Evolutionary conservation across 2,329 filamentous ascomycete genomes (phyloP), one percentile per base, ranked within the genome.

Genomic region (Fusarium sp.): DNA sequence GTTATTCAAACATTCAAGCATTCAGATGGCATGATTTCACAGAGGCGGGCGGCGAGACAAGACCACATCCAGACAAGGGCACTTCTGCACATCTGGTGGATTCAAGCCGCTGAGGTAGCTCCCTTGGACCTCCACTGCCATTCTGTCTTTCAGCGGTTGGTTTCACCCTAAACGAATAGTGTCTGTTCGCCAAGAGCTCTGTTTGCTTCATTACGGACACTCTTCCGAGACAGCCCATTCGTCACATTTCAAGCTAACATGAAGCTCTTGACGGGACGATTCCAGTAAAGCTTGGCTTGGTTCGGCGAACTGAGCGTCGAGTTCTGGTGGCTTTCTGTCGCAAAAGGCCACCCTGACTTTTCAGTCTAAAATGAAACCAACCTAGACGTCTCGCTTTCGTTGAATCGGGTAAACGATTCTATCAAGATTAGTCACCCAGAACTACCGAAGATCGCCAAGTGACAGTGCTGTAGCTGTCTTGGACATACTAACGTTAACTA

Each of bases 41-140:
- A 47, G 18, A 43, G 38, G 27, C n/a, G 22, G 30, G 29, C 8
- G 48, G 58, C 49, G 46, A 32, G n/a, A 30, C 30, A 24, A 51
- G 52, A 58, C 18, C 34, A 44, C 40, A 49, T 15, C 24, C 10
- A 24, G 22, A 51, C 44, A 44, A 30, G 53, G 53, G 46, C 24
- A 43, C 20, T 7, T 29, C 32, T 52, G 45, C 34, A 53, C 12
- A 8, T 25, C 40, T 58, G 43, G 40, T 51, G 40, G 53, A 57
- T 64, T 27, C 54, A 48, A 67, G 63, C 67, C 54, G 46, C 67
- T 65, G 58, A 70, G 67, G 67, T 38, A 34, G 43, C 13, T 68
- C 29, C 57, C 58, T 54, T 60, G 53, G 34, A 20, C 34, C 51
- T 38, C 34, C 34, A 38, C 34, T 51, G 12, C 38, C 32, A 40